Percentiles rank a stretch among this genome's conserved stretches.
These are phyloP conservation scores for Penicillium occitanis DNA, from an alignment of 2,329 filamentous ascomycete genomes.

Conservation along the genomic window DNA sequence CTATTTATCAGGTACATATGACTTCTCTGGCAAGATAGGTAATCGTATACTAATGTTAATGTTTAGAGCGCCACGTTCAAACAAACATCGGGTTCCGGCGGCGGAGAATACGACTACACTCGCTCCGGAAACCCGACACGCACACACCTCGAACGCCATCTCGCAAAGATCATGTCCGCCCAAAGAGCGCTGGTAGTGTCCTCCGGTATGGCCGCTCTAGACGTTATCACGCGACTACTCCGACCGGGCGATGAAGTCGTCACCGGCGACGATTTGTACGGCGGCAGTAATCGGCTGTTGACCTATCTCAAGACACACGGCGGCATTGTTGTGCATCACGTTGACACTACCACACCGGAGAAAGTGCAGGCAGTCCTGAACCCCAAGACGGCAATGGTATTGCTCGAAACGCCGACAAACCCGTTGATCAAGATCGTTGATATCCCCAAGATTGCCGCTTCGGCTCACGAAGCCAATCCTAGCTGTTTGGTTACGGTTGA, in stretches of 20 bases:
- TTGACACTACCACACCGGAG: slow-evolving; percentile 82
- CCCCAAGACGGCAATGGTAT: slow-evolving; percentile 86
- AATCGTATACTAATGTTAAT: neutral
- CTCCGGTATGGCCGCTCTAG: slow-evolving; percentile 94
- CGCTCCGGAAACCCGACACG: slow-evolving; percentile 95
- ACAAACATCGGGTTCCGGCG: slow-evolving; percentile 75
- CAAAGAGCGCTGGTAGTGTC: slow-evolving; percentile 87
- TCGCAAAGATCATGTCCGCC: slow-evolving; percentile 99
- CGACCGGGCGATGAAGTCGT: slow-evolving; percentile 95
- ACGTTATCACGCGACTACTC: slow-evolving; percentile 89
- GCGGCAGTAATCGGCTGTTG: slow-evolving; percentile 88
- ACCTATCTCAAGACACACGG: slow-evolving; percentile 88
- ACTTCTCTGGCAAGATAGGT: neutral
- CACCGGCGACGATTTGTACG: slow-evolving; percentile 94
- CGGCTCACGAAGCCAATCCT: slow-evolving; percentile 74
- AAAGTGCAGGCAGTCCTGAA: slow-evolving; percentile 68
- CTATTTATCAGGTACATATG: slow-evolving; percentile 76
- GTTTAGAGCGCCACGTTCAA: slow-evolving; percentile 92
- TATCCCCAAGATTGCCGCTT: slow-evolving; percentile 72
- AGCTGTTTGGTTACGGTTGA: slow-evolving; percentile 86
- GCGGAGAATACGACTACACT: slow-evolving; percentile 96
- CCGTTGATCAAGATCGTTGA: slow-evolving; percentile 98
- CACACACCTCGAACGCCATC: slow-evolving; percentile 90
- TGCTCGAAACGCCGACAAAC: slow-evolving; percentile 95
- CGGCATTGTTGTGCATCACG: slow-evolving; percentile 91